Percentiles rank a stretch among this genome's conserved stretches.
phyloP scores from a whole-genome alignment of 345 rosid genomes.

The Brassica nigra region DNA sequence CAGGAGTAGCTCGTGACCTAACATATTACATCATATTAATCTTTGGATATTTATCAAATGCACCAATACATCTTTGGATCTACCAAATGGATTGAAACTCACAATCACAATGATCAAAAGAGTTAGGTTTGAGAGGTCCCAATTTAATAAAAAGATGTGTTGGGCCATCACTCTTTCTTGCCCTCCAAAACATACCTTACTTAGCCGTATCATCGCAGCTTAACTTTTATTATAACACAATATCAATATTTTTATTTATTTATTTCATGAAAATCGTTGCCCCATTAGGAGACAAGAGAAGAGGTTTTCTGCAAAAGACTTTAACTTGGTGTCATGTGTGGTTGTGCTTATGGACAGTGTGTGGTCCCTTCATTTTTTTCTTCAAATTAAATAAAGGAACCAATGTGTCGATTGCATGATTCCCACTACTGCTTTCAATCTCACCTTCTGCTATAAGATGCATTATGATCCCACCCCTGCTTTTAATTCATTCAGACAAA shows the following conservation, averaged over 20 bases:
- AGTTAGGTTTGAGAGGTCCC: constrained; percentile 40
- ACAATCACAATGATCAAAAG: constrained; percentile 1
- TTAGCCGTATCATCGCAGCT: constrained; percentile 39
- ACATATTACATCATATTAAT: constrained; percentile 26
- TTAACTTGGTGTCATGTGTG: constrained; percentile 44
- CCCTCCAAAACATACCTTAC: constrained; percentile 40
- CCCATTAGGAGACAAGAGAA: constrained; percentile 48
- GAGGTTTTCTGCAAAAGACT: constrained; percentile 43
- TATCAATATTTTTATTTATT: background rate
- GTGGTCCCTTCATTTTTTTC: constrained; percentile 35
- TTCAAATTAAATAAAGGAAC: constrained; percentile 6
- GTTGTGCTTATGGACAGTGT: constrained; percentile 38
- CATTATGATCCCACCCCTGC: constrained; percentile 40
- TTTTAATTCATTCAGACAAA: constrained; percentile 35
- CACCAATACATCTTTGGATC: constrained; percentile 19
- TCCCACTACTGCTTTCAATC: constrained; percentile 40
- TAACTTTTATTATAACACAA: constrained; percentile 29
- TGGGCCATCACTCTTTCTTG: constrained; percentile 44
- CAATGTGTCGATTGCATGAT: constrained; percentile 45
- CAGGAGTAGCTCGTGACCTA: constrained; percentile 40
- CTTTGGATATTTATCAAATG: constrained; percentile 11
- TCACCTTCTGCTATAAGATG: constrained; percentile 29
- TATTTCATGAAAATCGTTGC: constrained; percentile 32
- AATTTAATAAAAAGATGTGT: constrained; percentile 32
- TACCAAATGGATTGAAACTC: constrained; percentile 21